Percentiles rank a stretch among this genome's conserved stretches.
phyloP scores from a whole-genome alignment of 345 rosid genomes.

The Pistacia atlantica region DNA sequence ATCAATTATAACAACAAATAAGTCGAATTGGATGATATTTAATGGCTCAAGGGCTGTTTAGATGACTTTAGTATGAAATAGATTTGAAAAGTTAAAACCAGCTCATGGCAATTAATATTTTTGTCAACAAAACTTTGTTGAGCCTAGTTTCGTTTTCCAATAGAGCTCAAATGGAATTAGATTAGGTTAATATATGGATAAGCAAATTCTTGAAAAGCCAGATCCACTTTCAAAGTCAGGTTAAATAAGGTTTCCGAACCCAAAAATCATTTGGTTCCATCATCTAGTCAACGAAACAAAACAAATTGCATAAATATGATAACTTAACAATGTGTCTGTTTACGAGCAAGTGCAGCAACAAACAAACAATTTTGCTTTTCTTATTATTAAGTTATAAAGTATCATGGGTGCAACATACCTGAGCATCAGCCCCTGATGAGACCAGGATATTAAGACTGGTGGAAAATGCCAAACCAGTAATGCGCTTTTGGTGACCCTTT shows the following conservation, averaged over 20 bases:
- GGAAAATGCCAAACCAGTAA: conserved; percentile 85
- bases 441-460: conserved; percentile 54
- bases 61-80: neutral
- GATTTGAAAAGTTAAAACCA: too few relatives aligned
- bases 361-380: too few relatives aligned
- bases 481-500: conserved; percentile 73
- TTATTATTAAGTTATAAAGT: too few relatives aligned
- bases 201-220: neutral
- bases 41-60: neutral
- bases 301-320: too few relatives aligned
- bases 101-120: too few relatives aligned
- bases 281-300: too few relatives aligned
- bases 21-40: neutral
- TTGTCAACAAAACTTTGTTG: too few relatives aligned
- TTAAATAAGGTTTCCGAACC: neutral
- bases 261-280: neutral
- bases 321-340: neutral
- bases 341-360: neutral
- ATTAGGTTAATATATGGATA: neutral
- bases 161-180: neutral
- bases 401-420: conserved; percentile 41
- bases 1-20: neutral
- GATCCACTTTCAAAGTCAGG: neutral
- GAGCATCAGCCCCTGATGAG: conserved; percentile 92
- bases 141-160: neutral